Conservation (phyloP, 441 rosid genomes). For the Pelargonium citronellum region DNA sequence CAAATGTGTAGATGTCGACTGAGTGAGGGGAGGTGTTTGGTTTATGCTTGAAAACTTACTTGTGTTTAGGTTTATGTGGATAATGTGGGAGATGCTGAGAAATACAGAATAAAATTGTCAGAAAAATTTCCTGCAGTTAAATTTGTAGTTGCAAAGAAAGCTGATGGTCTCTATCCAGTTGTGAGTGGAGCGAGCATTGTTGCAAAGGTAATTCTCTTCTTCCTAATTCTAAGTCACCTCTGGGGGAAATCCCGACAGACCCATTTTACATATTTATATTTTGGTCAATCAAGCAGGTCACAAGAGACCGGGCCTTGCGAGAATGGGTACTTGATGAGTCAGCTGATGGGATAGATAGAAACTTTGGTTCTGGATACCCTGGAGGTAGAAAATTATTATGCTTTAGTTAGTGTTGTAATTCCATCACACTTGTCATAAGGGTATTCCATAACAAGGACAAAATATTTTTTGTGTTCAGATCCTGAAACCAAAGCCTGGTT, state of each 20-base stretch:
- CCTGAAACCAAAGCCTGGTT: conserved; percentile 80
- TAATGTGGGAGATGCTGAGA: conserved; percentile 89
- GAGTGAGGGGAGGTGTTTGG: background rate
- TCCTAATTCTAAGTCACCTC: background rate
- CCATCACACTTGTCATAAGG: background rate
- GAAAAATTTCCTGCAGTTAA: conserved; percentile 74
- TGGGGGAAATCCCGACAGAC: background rate
- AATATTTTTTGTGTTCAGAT: conserved; percentile 38
- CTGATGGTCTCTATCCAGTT: conserved; percentile 87
- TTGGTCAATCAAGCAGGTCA: conserved; percentile 47
- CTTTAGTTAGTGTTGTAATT: background rate
- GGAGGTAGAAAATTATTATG: conserved; percentile 49
- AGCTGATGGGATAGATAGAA: conserved; percentile 53
- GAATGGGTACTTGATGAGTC: conserved; percentile 82
- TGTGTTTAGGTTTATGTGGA: conserved; percentile 72
- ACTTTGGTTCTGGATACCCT: conserved; percentile 93
- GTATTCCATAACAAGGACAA: conserved; percentile 14
- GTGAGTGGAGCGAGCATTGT: conserved; percentile 97
- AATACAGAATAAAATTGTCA: conserved; percentile 63
- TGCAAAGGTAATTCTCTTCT: conserved; percentile 56
- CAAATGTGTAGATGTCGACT: background rate
- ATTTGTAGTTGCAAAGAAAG: conserved; percentile 90
- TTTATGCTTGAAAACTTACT: conserved; percentile 6
- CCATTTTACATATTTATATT: background rate
- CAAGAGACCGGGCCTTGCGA: conserved; percentile 80